Conservation (phyloP, 805 yeast species). For the Cyberlindnera maritima region DNA sequence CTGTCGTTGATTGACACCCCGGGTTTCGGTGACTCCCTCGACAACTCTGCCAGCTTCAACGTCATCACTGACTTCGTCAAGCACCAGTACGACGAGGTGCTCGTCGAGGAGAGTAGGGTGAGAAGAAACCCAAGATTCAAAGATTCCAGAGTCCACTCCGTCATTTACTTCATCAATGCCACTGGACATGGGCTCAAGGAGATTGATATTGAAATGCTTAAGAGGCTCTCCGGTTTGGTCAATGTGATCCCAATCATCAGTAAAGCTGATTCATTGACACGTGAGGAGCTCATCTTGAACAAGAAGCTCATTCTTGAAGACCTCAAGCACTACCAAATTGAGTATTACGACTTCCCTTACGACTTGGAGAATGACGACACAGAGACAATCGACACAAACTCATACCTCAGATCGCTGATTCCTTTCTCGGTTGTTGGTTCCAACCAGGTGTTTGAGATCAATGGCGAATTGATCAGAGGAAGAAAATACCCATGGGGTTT, state of each 20-base stretch:
- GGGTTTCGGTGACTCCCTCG: conserved; percentile 74
- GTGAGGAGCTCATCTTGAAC: conserved; percentile 70
- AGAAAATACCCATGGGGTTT: conserved; percentile 60
- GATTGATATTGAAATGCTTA: conserved; percentile 76
- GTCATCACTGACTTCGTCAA: conserved; percentile 74
- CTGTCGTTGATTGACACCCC: conserved; percentile 79
- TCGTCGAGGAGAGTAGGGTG: conserved; percentile 76
- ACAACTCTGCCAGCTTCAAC: conserved; percentile 65
- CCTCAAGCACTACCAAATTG: conserved; percentile 64
- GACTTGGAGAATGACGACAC: conserved; percentile 53
- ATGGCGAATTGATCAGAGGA: conserved; percentile 41
- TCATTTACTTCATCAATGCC: conserved; percentile 75
- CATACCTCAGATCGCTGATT: conserved; percentile 57
- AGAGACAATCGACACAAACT: conserved; percentile 63
- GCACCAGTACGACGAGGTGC: conserved; percentile 80
- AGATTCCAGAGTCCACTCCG: conserved; percentile 78
- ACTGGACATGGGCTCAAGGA: conserved; percentile 81
- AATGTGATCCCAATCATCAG: conserved; percentile 85
- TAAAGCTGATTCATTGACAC: conserved; percentile 82
- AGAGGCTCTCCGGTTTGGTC: conserved; percentile 71
- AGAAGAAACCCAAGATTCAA: conserved; percentile 83
- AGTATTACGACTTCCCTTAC: conserved; percentile 71
- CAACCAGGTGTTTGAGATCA: conserved; percentile 52
- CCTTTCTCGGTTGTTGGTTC: conserved; percentile 75
- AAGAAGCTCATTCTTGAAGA: conserved; percentile 77